Base-by-base conservation (phyloP, 176 grass and related monocot genomes). In the Dactylis glomerata region DNA sequence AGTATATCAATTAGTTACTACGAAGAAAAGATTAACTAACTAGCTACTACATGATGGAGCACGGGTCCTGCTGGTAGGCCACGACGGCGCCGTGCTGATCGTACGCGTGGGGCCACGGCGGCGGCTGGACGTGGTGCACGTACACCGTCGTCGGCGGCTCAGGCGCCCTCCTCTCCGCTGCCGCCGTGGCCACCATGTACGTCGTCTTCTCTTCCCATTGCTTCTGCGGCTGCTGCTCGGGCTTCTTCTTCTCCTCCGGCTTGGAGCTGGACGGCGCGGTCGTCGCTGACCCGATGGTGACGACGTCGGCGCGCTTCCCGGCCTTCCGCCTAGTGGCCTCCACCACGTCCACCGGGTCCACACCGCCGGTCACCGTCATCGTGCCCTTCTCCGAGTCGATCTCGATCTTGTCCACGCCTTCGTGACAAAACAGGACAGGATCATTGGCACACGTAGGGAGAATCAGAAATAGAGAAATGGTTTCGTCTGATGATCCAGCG, bases 361-460 rank as follows among this genome's bases (percentile, higher is more conserved):
- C 94, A 10, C 62, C 73, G 44, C 89, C 91, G 2, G 81, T 93
- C 47, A 97, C 94, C 40, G 87, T 83, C 81, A 93, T 68, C 23
- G 87, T 97, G 45, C 84, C 45, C 66, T 93, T 97, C 22, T 88
- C 85, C 56, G 89, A 83, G 84, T 97, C 73, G 54, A 93, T 46
- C 84, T 97, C 91, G 51, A 97, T 90, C 88, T 92, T 97, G 77
- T 93, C 89, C 17, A 97, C 80, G 12, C 91, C 94, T 97, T 73
- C 13, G 22, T 19, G 5, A 30, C 45, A 47, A 32, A 64, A 30
- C 58, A 30, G 4, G 6, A 20, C 5, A 22, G 19, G 8, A 11
- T 68, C 16, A 66, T 33, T 20, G 16, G 5, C 4, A 17, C 34
- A 68, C 17, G 33, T 70, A 7, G 14, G 5, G n/a, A n/a, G n/a